Evolutionary conservation across 1,284 basidiomycete genomes (phyloP), one percentile per base, ranked within the genome.

Genomic region (Cutaneotrichosporon cavernicola): DNA sequence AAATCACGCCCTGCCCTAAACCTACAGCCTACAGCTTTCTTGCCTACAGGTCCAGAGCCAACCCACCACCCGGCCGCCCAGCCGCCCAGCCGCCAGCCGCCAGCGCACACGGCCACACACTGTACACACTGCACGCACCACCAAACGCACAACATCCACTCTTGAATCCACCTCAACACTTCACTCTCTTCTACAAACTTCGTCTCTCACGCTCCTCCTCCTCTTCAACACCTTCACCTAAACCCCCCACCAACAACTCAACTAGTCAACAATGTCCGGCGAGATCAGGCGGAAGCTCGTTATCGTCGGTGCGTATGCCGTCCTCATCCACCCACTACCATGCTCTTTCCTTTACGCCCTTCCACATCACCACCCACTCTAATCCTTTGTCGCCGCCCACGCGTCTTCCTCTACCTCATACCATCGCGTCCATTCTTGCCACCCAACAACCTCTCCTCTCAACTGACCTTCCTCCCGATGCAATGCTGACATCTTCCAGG

Each of bases 281-380:
- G 80, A 81, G 69, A 81, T 81, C 71, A 79, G 80, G 68, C 73
- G 80, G 62, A 81, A 81, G 70, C 73, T 81, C 66, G 80, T 82
- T 64, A 82, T 81, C 64, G 80, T 81, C 65, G 81, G 81, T 78
- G 58, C 70, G 79, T 79, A 34, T 32, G 32, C 38, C 9, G 22
- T 56, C 26, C 50, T 31, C 50, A 7, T 26, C 11, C 50, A 31
- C 50, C 26, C 26, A 26, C 26, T 26, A 26, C 26, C 26, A 26
- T 26, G 26, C 26, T 26, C 26, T 14, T 18, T 18, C 40, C 26
- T 14, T 30, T 4, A 14, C 21, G 36, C 50, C 55, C 26, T 30
- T 46, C 59, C 53, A 38, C 57, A 13, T 52, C 63, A 38, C 18
- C 53, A n/a, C 34, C 38, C 7, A 22, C 34, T n/a, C 51, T 14